Base-by-base conservation (phyloP, 2,329 filamentous ascomycete species). In the Bipolaris zeicola region DNA sequence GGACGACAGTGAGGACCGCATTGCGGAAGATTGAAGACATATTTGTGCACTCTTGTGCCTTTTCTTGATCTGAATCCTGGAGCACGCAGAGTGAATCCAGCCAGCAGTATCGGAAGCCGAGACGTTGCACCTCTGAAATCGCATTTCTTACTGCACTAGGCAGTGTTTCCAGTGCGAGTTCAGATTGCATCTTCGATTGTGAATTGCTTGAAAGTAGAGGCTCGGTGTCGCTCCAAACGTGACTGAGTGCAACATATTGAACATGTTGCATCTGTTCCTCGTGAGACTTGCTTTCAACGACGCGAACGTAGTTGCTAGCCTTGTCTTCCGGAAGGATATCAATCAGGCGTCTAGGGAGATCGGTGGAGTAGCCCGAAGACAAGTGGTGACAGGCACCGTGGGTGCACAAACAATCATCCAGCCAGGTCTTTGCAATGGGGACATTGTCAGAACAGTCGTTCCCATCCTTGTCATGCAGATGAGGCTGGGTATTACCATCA, bases 21-120 rank as follows among this genome's bases (percentile, higher is more conserved):
- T 76, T 75, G 52, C 73, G 72, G 64, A 69, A 76, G 1, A 67
- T 63, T 1, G 67, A 63, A 43, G 70, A 71, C 69, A 73, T 75
- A 18, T 55, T 55, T 11, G 49, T 57, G 58, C 70, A 75, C 57
- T 76, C 72, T 26, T 51, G 57, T 53, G 58, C 60, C 57, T 70
- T 72, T 52, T 75, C 71, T 37, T 61, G 58, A 13, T 68, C 58
- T 1, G 67, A 71, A 34, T 76, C 72, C 47, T 76, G 73, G 1
- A 71, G n/a, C 3, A 75, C 55, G 45, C 73, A 76, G 7, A 76
- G 70, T 1, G 66, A 67, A 51, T 76, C 73, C 20, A 68, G 43
- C 73, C 73, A 76, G 34, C 73, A 56, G 52, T 75, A 76, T 10
- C 69, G 64, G 53, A 65, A 64, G 42, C 73, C 73, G 10, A 74